A percentile compares a stretch with the other conserved stretches of the same genome.
These are phyloP conservation scores for Apiotrichum akiyoshidainum DNA, from an alignment of 1,284 basidiomycete genomes.

Conservation along the genomic window DNA sequence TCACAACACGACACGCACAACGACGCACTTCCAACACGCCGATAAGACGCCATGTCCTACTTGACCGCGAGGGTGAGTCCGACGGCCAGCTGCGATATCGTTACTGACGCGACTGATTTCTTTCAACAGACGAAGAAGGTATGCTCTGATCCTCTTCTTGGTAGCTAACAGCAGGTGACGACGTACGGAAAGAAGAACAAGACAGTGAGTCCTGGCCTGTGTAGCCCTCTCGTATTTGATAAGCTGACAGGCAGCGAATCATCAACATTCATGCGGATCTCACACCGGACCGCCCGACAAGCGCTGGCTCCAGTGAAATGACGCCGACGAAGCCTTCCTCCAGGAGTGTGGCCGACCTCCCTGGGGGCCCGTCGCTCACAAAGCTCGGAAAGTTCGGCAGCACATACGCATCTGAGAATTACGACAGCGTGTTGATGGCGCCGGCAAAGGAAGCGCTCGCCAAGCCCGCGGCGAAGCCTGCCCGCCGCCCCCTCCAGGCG, in stretches of 20 bases:
- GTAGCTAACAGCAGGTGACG: conserved; percentile 34
- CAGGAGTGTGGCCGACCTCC: background rate
- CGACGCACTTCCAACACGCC: background rate
- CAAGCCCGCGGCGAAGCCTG: no score
- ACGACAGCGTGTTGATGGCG: no score
- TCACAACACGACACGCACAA: background rate
- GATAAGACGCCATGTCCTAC: background rate
- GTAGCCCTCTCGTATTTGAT: no score
- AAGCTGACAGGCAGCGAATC: conserved; percentile 27
- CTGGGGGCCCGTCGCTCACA: no score
- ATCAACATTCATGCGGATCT: conserved; percentile 39
- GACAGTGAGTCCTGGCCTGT: background rate
- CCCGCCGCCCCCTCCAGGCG: background rate
- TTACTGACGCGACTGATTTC: conserved; percentile 37
- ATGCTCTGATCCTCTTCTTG: background rate
- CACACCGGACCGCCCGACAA: conserved; percentile 6
- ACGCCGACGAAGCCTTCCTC: no score
- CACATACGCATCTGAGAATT: background rate
- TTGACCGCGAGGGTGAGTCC: conserved; percentile 33
- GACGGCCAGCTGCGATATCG: background rate
- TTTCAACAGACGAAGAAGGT: conserved; percentile 43
- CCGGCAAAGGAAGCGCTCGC: no score
- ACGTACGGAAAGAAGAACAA: conserved; percentile 44
- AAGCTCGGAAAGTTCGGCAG: no score
- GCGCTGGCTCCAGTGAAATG: no score